Conservation (phyloP, 305 asterid genomes). For the Fraxinus velutina region DNA sequence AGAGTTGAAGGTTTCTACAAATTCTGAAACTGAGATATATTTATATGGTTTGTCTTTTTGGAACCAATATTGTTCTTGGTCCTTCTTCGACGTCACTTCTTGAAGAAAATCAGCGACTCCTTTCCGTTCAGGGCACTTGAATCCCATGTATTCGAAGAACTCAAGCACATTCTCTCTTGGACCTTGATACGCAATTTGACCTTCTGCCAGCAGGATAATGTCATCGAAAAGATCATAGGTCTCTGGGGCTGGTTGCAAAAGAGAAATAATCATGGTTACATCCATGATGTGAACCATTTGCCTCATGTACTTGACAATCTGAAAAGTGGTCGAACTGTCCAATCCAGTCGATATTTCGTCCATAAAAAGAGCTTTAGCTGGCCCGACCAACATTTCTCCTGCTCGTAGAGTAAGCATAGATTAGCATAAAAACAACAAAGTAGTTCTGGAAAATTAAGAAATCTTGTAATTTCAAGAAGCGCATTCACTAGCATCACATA, state of each 20-base stretch:
- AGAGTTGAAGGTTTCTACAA: conserved; percentile 38
- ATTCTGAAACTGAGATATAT: conserved; percentile 39
- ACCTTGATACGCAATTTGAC: conserved; percentile 49
- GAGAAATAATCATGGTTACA: conserved; percentile 44
- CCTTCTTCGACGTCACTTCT: conserved; percentile 51
- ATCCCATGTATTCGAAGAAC: conserved; percentile 44
- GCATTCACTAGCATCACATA: not conserved
- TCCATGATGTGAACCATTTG: conserved; percentile 45
- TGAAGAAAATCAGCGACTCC: conserved; percentile 59
- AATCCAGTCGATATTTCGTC: conserved; percentile 59
- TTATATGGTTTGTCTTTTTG: conserved; percentile 30
- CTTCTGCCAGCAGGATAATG: conserved; percentile 47
- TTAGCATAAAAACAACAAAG: not conserved
- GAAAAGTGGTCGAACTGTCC: conserved; percentile 61
- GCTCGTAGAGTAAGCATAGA: not conserved
- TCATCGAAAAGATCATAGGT: conserved; percentile 51
- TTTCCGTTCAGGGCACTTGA: conserved; percentile 52
- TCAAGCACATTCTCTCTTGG: conserved; percentile 42
- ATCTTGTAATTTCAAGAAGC: not conserved
- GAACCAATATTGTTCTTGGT: conserved; percentile 54
- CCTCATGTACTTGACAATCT: conserved; percentile 46
- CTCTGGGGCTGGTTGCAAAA: conserved; percentile 57
- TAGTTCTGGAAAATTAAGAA: not conserved
- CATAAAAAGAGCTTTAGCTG: conserved; percentile 50
- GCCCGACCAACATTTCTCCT: conserved; percentile 60